phyloP scores from a whole-genome alignment of 768 basidiomycete genomes.

The Termitomyces sp. region DNA sequence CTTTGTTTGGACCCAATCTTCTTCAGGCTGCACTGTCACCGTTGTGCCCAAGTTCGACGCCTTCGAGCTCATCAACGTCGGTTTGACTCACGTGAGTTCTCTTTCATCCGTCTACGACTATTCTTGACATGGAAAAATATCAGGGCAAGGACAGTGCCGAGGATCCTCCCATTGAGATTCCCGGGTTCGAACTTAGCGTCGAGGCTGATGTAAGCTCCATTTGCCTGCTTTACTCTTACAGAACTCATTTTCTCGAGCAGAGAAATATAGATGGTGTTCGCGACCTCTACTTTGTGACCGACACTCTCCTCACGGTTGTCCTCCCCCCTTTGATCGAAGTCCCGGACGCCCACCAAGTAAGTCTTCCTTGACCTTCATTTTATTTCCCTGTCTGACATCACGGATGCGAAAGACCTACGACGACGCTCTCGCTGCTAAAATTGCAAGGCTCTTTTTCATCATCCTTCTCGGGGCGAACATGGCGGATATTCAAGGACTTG shows the following conservation, averaged over 20 bases:
- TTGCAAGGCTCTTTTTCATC: background rate
- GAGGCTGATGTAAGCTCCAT: background rate
- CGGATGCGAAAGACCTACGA: background rate
- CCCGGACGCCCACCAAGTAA: background rate
- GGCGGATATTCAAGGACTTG: background rate
- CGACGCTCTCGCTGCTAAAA: background rate
- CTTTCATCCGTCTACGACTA: background rate
- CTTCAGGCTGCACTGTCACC: too few species aligned
- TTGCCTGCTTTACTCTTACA: background rate
- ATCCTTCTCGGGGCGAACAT: background rate
- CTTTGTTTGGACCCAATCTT: too few species aligned
- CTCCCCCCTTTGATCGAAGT: background rate
- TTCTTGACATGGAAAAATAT: background rate
- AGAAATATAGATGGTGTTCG: background rate
- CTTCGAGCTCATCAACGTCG: too few species aligned
- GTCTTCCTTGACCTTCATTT: background rate
- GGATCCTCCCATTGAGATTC: background rate
- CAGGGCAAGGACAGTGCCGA: background rate
- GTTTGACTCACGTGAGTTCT: background rate
- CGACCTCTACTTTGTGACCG: background rate
- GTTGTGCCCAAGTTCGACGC: too few species aligned
- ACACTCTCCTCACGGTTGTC: background rate
- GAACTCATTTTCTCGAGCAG: background rate
- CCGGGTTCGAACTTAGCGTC: too few species aligned
- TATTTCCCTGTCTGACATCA: background rate